Evolutionary conservation across 2,329 filamentous ascomycete genomes (phyloP).

Genomic region (Aspergillus sp.): DNA sequence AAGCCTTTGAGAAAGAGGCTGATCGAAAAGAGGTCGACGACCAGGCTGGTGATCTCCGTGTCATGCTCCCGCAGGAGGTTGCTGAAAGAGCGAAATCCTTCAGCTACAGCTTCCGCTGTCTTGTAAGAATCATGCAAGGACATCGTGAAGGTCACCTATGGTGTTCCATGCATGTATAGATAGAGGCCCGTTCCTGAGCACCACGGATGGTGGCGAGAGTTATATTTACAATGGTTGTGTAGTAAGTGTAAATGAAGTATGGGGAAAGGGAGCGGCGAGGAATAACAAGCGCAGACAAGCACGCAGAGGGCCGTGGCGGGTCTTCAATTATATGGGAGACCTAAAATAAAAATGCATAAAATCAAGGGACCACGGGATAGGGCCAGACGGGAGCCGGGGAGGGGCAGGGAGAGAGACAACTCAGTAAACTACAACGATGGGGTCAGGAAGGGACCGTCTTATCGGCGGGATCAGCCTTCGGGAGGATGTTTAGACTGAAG

Average conservation of each 20-base stretch:
- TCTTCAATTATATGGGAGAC: constrained; percentile 1
- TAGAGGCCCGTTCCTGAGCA: background rate
- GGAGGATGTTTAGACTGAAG: constrained; percentile 20
- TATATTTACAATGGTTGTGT: background rate
- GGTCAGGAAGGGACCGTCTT: constrained; percentile 18
- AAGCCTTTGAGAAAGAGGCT: constrained; percentile 54
- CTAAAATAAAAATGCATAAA: background rate
- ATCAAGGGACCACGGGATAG: background rate
- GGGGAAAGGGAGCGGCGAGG: background rate
- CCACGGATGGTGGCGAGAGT: background rate
- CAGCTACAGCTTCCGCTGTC: constrained; percentile 56
- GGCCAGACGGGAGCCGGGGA: constrained; percentile 14
- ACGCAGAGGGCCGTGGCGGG: background rate
- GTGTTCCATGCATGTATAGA: constrained; percentile 17
- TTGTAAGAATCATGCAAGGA: constrained; percentile 48
- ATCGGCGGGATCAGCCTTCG: constrained; percentile 21
- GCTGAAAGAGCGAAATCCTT: constrained; percentile 53
- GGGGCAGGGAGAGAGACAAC: constrained; percentile 20
- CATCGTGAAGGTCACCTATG: constrained; percentile 32
- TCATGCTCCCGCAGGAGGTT: constrained; percentile 53
- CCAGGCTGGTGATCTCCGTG: constrained; percentile 55
- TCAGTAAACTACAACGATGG: constrained; percentile 21
- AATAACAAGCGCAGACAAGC: background rate
- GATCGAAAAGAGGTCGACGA: constrained; percentile 58
- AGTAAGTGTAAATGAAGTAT: background rate